These are phyloP conservation scores for Dothistroma pini DNA, from an alignment of 2,329 filamentous ascomycete genomes.

Conservation along the genomic window DNA sequence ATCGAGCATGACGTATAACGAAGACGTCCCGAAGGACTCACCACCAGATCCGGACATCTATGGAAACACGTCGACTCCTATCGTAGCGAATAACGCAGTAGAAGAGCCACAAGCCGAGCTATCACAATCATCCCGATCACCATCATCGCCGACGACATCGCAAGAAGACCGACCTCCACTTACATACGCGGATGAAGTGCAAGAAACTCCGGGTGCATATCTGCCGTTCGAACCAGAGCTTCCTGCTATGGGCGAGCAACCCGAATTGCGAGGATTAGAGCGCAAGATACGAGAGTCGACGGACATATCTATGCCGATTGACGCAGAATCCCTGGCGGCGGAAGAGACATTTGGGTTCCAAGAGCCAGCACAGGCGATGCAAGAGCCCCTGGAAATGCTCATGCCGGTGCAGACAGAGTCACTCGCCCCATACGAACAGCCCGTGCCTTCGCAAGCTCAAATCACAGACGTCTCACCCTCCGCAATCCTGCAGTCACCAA, in stretches of 20 bases:
- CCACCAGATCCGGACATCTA: neutral
- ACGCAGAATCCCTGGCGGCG: neutral
- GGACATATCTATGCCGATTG: neutral
- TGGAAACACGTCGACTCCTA: neutral
- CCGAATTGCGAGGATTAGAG: neutral
- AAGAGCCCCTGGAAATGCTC: neutral
- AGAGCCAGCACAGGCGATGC: neutral
- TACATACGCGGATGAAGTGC: neutral
- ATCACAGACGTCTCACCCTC: neutral
- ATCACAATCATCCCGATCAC: neutral
- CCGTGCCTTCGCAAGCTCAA: too few species aligned
- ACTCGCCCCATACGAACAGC: neutral
- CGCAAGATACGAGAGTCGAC: neutral
- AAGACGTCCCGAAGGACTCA: neutral
- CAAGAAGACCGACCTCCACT: neutral
- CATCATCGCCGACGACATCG: neutral
- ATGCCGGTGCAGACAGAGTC: neutral
- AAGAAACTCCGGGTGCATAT: neutral
- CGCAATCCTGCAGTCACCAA: neutral
- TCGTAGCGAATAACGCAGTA: neutral
- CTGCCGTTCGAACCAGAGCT: neutral
- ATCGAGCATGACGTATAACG: neutral
- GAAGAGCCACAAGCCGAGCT: neutral
- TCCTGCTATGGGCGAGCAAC: neutral
- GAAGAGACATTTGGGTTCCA: neutral